Evolutionary conservation across 2,329 filamentous ascomycete genomes (phyloP).

Genomic region (Monosporascus sp.): DNA sequence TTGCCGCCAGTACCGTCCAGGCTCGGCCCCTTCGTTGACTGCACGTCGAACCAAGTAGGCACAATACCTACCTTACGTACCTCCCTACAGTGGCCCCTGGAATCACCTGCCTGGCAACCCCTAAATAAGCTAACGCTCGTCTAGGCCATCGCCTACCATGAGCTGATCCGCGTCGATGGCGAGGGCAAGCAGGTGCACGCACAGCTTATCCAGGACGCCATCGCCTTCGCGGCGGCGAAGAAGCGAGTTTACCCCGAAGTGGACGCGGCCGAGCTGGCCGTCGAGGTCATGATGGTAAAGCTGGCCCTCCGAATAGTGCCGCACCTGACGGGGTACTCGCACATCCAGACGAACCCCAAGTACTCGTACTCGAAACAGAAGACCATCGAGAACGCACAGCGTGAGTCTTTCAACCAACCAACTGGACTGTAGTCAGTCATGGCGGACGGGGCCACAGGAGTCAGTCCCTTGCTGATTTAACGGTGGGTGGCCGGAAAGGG

Average conservation of each 20-base stretch:
- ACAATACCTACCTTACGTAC: neutral
- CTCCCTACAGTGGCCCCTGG: too few relatives aligned
- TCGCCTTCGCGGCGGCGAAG: conserved; percentile 27
- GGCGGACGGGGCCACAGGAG: neutral
- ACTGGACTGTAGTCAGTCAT: conserved; percentile 2
- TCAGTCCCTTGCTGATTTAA: neutral
- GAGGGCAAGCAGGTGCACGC: conserved; percentile 32
- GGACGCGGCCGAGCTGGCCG: conserved; percentile 42
- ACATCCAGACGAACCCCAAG: conserved; percentile 57
- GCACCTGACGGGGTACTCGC: conserved; percentile 45
- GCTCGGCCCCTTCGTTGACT: conserved; percentile 45
- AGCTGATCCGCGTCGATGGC: conserved; percentile 31
- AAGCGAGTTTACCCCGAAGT: conserved; percentile 28
- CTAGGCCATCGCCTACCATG: conserved; percentile 45
- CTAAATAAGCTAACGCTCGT: neutral
- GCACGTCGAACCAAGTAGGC: conserved; percentile 48
- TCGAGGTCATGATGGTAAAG: conserved; percentile 53
- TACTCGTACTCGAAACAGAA: conserved; percentile 44
- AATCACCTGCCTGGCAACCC: neutral
- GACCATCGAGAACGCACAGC: conserved; percentile 44
- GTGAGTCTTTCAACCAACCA: conserved; percentile 29
- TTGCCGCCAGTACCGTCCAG: conserved; percentile 33
- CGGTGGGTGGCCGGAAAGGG: conserved; percentile 29
- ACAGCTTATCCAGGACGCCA: conserved; percentile 31
- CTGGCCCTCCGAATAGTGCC: conserved; percentile 46